phyloP scores from a whole-genome alignment of 2,329 filamentous ascomycete species.

The Ilyonectria mors-panacis region DNA sequence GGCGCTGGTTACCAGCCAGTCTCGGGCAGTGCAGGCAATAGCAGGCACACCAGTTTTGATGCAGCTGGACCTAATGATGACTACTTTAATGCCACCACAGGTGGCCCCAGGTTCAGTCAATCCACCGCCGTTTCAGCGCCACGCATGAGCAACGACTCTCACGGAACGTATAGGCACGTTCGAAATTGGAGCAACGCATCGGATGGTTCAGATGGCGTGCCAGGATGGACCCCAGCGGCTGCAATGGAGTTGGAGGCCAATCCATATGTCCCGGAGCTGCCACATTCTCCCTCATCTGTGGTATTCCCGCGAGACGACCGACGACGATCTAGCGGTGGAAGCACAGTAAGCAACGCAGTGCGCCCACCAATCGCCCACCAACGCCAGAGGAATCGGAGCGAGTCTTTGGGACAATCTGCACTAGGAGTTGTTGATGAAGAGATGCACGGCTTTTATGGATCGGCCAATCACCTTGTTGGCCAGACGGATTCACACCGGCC shows the following conservation, averaged over 20 bases:
- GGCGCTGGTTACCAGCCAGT: constrained; percentile 44
- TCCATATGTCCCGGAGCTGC: constrained; percentile 56
- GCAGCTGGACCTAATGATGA: constrained; percentile 41
- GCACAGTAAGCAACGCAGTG: constrained; percentile 33
- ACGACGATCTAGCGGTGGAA: constrained; percentile 47
- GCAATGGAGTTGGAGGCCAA: constrained; percentile 56
- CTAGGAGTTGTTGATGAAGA: constrained; percentile 60
- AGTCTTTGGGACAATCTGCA: constrained; percentile 40
- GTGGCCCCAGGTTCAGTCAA: constrained; percentile 38
- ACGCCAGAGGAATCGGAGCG: constrained; percentile 45
- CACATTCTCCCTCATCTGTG: constrained; percentile 47
- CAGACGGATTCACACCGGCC: constrained; percentile 54
- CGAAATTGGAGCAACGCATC: constrained; percentile 62
- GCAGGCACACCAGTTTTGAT: constrained; percentile 50
- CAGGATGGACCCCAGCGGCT: constrained; percentile 42
- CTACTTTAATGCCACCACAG: constrained; percentile 48
- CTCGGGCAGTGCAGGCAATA: constrained; percentile 42
- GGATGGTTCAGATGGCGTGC: constrained; percentile 55
- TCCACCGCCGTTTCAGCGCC: constrained; percentile 41
- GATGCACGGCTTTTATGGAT: constrained; percentile 65
- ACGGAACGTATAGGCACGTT: constrained; percentile 54
- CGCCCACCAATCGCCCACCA: constrained; percentile 47
- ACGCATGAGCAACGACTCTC: constrained; percentile 57
- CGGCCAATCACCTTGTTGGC: constrained; percentile 56
- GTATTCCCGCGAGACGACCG: constrained; percentile 40